Evolutionary conservation across 805 yeast genomes (phyloP).

Genomic region (Wickerhamiella domercqiae): DNA sequence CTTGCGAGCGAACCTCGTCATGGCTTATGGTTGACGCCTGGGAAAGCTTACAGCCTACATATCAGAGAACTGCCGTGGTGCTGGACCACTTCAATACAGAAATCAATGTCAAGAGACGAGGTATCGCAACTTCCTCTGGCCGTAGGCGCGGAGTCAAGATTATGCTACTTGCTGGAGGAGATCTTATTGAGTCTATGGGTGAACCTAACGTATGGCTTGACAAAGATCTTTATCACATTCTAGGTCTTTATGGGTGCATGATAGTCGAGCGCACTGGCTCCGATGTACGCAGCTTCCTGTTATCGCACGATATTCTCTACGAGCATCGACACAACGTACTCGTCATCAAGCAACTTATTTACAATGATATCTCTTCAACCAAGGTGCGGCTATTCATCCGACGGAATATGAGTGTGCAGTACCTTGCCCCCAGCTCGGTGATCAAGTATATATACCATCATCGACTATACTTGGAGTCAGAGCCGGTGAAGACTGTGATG

Average conservation of each 20-base stretch:
- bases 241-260: conserved; percentile 91
- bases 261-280: conserved; percentile 95
- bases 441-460: conserved; percentile 91
- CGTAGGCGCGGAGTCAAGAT: conserved; percentile 67
- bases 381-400: conserved; percentile 84
- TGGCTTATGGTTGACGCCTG: conserved; percentile 99
- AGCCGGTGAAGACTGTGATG: conserved; percentile 81
- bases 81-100: conserved; percentile 94
- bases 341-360: conserved; percentile 88
- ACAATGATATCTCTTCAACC: conserved; percentile 90
- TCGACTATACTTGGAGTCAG: conserved; percentile 70
- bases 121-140: conserved; percentile 39
- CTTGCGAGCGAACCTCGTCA: conserved; percentile 88
- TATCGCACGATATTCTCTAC: conserved; percentile 93
- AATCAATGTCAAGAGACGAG: conserved; percentile 78
- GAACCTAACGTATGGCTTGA: conserved; percentile 99
- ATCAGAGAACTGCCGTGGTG: conserved; percentile 88
- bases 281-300: conserved; percentile 81
- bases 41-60: conserved; percentile 85
- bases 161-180: conserved; percentile 96
- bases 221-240: conserved; percentile 80
- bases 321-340: conserved; percentile 85
- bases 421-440: conserved; percentile 82
- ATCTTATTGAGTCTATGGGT: conserved; percentile 96
- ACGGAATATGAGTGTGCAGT: conserved; percentile 94